A percentile compares a stretch with the other conserved stretches of the same genome.
These are phyloP conservation scores for Trametes sp. DNA, from an alignment of 1,284 basidiomycete genomes.

Conservation along the genomic window DNA sequence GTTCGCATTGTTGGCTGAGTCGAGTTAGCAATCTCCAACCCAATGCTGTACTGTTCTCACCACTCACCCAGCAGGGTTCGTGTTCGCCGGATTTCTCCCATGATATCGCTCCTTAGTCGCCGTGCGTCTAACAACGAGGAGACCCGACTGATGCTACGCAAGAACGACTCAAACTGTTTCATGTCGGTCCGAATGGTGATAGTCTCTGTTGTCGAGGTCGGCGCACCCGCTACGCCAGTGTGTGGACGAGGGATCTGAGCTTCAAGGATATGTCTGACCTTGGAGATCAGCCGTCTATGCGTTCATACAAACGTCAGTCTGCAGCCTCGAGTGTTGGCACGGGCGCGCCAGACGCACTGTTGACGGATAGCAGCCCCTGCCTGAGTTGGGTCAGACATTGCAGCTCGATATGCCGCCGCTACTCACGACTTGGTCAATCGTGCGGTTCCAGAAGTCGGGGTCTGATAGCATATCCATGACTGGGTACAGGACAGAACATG, in stretches of 20 bases:
- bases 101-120: conserved; percentile 89
- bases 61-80: conserved; percentile 70
- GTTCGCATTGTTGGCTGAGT: conserved; percentile 78
- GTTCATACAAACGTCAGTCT: not conserved
- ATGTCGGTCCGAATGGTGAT: conserved; percentile 81
- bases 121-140: conserved; percentile 88
- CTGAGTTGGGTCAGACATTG: conserved; percentile 48
- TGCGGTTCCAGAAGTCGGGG: conserved; percentile 95
- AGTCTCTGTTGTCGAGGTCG: conserved; percentile 59
- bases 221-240: conserved; percentile 46
- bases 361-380: conserved; percentile 90
- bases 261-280: conserved; percentile 84
- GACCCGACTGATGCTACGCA: conserved; percentile 83
- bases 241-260: conserved; percentile 71
- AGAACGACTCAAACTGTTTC: conserved; percentile 89
- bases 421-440: conserved; percentile 89
- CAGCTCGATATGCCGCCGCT: not conserved
- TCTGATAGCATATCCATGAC: conserved; percentile 93
- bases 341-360: conserved; percentile 64
- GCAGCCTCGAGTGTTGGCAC: not conserved
- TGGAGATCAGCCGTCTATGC: conserved; percentile 78
- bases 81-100: conserved; percentile 86
- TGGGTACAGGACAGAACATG: conserved; percentile 85
- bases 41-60: conserved; percentile 48
- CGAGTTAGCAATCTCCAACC: conserved; percentile 1